Percentiles rank a stretch among this genome's conserved stretches.
phyloP scores from a whole-genome alignment of 179 eudicot genomes.

The Beta corolliflora region DNA sequence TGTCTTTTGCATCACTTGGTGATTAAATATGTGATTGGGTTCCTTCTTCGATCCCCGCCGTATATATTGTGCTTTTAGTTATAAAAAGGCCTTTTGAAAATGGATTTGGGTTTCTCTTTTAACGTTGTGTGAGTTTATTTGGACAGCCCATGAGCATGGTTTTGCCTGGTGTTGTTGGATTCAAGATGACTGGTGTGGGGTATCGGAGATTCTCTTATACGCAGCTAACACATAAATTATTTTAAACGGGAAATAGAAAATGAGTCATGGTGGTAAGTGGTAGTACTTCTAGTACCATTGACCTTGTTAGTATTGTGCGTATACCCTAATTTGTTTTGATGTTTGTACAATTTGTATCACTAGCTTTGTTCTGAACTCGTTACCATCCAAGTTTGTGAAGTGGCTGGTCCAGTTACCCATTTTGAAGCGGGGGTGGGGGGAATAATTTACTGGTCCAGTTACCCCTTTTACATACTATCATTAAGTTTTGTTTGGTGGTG shows the following conservation, averaged over 20 bases:
- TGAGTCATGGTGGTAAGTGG: background rate
- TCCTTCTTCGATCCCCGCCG: background rate
- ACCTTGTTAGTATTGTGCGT: background rate
- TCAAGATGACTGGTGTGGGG: constrained; percentile 58
- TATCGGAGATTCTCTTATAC: background rate
- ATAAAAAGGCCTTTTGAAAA: background rate
- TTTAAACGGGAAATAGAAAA: background rate
- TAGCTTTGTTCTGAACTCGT: background rate
- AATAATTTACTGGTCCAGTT: background rate
- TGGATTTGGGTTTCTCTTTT: background rate
- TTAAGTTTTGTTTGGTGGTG: background rate
- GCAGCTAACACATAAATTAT: background rate
- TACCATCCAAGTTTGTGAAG: background rate
- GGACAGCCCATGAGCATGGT: constrained; percentile 98
- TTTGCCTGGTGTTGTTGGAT: constrained; percentile 92
- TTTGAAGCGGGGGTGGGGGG: background rate
- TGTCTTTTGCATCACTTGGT: background rate
- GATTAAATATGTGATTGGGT: background rate
- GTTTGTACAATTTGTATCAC: too few species aligned
- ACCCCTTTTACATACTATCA: too few species aligned
- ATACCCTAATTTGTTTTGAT: too few species aligned
- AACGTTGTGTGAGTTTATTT: constrained; percentile 9
- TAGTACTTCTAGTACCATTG: background rate
- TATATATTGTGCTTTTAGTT: background rate
- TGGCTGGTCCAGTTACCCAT: background rate